Evolutionary conservation across 164 flowering plant genomes (phyloP), one percentile per base, ranked within the genome.

Genomic region (Nymphaea thermarum): DNA sequence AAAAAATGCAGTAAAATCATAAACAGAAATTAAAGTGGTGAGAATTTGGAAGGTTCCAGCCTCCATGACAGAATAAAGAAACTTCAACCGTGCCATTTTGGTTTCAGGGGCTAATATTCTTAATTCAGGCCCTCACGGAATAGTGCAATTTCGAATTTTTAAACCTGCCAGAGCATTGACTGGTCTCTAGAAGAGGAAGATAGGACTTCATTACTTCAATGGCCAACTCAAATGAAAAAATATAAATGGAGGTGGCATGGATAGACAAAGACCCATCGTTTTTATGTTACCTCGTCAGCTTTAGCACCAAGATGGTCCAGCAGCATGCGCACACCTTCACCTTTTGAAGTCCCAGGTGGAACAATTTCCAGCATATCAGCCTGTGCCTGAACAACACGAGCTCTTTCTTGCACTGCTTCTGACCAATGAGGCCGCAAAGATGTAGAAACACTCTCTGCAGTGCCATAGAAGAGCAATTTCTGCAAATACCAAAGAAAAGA

Each of bases 301-400:
- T 78, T 65, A 59, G 77, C 78, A 44, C 93, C 93, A 75, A 94
- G 81, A 79, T 94, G 98, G 74, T 90, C 89, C 68, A 94, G 91
- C 72, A 94, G 79, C 81, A 85, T 74, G 73, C 63, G 82, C 10
- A 94, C 98, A 69, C 99, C 96, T 73, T 70, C 81, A 17, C 98
- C 97, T 82, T 93, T 93, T 43, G 97, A 89, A 44, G 91, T 86
- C 67, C 88, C 88, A 12, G 72, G 70, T 43, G 97, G 97, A 12
- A 93, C 85, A 65, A 93, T 84, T 77, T 91, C 97, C 68, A 93
- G 98, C 90, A 91, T 88, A 76, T 88, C 95, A 16, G 90, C 76
- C 71, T 77, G 80, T 45, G 95, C 86, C 82, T 89, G 96, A 71
- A 91, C 88, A 74, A 94, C 88, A 66, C 77, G 84, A 42, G 96